Conservation (phyloP, 2,329 filamentous ascomycete genomes). For the Cladosporium sp. region DNA sequence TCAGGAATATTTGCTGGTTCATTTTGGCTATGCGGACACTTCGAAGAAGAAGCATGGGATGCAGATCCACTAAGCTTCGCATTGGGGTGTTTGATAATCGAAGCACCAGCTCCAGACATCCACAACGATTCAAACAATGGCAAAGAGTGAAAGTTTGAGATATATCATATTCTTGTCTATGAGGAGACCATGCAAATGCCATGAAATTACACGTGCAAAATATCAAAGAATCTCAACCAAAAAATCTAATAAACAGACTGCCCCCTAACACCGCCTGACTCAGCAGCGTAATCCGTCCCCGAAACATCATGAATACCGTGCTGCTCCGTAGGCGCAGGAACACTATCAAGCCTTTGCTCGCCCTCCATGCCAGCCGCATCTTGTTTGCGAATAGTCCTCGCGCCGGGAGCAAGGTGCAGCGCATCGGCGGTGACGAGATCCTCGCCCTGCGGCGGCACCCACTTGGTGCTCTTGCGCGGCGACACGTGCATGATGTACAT, state of each 20-base stretch:
- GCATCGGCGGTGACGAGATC: conserved; percentile 23
- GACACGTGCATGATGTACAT: conserved; percentile 57
- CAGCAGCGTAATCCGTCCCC: conserved; percentile 23
- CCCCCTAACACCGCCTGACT: conserved; percentile 21
- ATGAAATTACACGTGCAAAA: too few species aligned
- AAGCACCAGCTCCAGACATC: too few species aligned
- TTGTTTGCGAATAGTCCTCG: conserved; percentile 25
- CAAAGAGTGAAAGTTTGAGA: too few species aligned
- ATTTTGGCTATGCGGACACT: too few species aligned
- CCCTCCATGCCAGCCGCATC: conserved; percentile 27
- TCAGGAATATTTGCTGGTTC: too few species aligned
- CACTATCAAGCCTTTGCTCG: conserved; percentile 20
- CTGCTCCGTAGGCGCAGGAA: conserved; percentile 22
- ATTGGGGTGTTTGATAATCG: too few species aligned
- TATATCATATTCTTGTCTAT: too few species aligned
- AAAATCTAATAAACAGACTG: conserved; percentile 8
- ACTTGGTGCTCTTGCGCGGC: conserved; percentile 27
- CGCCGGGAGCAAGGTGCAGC: conserved; percentile 21
- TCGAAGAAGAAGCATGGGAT: too few species aligned
- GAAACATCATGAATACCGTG: conserved; percentile 27
- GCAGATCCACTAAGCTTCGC: too few species aligned
- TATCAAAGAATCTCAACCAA: too few species aligned
- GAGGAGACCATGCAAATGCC: too few species aligned
- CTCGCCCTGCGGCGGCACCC: conserved; percentile 24
- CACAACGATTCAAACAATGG: too few species aligned